Base-by-base conservation (phyloP, 2,329 filamentous ascomycete genomes). In the Exutisphaerella laricina region DNA sequence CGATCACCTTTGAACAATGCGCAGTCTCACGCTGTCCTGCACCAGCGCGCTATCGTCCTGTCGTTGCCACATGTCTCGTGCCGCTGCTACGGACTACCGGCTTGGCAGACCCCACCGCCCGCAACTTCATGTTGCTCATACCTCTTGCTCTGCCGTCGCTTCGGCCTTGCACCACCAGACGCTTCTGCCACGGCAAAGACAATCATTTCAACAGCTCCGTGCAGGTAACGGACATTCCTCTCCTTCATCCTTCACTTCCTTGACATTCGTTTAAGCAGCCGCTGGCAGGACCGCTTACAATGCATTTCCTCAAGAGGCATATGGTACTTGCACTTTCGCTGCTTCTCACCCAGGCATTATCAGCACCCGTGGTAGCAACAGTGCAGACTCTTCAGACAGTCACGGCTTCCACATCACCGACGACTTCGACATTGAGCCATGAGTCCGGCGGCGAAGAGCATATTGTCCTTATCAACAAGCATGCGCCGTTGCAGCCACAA, bases 391-490 rank as follows among this genome's bases (percentile, higher is more conserved):
- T 33, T 22, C 16, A 32, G n/a, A 40, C 38, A 8, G 28, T 40
- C 28, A 32, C 38, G 7, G 25, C 41, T 13, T 17, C 41, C 16
- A 31, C 26, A 22, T 12, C 8, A 9, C 30, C 44, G 12, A 16
- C 45, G 10, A 34, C 45, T 18, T 20, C 45, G 13, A 9, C 36
- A 3, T 36, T 41, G 3, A 42, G 38, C n/a, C 56, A 58, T 29
- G 30, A 53, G 22, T 52, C 53, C 28, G 54, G 53, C 25, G 57
- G 56, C 14, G 47, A 42, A 16, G 60, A 66, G 41, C 61, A 66
- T 45, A 56, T 67, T 25, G 64, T 68, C 31, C 56, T 68, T 43
- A 59, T 67, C 51, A 54, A 66, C 50, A 54, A 51, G n/a, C 40
- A 51, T 14, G 49, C 57, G 12, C 55, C 60, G 17, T 50, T 54